Base-by-base conservation (phyloP, 2,329 filamentous ascomycete species). In the Trichothecium roseum region DNA sequence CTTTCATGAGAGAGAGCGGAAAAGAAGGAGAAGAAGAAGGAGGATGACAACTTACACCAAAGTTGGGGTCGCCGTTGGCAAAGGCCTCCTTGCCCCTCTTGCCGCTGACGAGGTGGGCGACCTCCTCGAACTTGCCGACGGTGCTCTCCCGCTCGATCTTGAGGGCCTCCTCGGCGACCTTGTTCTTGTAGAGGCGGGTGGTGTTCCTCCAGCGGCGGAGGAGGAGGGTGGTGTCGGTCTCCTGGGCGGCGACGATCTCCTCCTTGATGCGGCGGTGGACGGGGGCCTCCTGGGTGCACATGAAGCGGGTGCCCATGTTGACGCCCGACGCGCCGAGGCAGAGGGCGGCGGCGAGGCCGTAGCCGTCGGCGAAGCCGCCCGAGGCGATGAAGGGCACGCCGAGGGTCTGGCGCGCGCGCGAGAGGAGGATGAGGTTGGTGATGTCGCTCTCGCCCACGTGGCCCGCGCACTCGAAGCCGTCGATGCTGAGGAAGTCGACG, bases 241-340 rank as follows among this genome's bases (percentile, higher is more conserved):
- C 91, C 43, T 86, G 72, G 2, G 88, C 84, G 37, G 77, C 72
- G 34, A 95, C 87, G 51, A 98, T 98, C 46, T 83, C 72, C 58
- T 93, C 72, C 72, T 98, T 98, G 66, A 98, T 86, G 47, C 94
- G 94, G 33, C 76, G 57, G 63, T 98, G 91, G 44, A 98, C 84
- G 1, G 91, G 91, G 13, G 88, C 80, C 62, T 96, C 91, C 30
- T 89, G 69, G 1, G 91, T 96, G 65, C 83, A 89, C 84, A 98
- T 93, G 67, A 96, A 98, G 29, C 91, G 72, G 8, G 91, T 98
- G 39, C 91, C 91, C 91, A 98, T 98, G 64, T 98, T 98, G 63
- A 96, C 80, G 43, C 91, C 91, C 56, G 85, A 84, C 0, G 91
- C 91, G 26, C 91, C 91, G 10, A 98, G 72, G 28, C 81, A 81